Percentiles rank a stretch among this genome's conserved stretches.
These are phyloP conservation scores for Trichosporon ovoides DNA, from an alignment of 1,284 basidiomycete species.

Conservation along the genomic window DNA sequence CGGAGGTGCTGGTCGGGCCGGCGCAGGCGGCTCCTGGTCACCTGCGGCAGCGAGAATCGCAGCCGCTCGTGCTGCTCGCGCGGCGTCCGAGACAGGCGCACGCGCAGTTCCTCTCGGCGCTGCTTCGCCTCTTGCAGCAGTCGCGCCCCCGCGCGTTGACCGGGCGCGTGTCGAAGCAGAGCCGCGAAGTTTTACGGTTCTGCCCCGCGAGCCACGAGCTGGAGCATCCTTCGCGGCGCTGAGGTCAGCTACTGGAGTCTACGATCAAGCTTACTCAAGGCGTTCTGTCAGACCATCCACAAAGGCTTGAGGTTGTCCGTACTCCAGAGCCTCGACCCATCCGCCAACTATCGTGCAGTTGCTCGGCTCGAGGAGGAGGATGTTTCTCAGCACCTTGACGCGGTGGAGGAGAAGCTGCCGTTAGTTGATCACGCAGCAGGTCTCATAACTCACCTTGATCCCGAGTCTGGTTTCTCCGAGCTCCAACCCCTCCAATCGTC, in stretches of 20 bases:
- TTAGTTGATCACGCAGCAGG: background rate
- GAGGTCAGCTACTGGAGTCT: constrained; percentile 19
- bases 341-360: constrained; percentile 37
- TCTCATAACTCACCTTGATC: constrained; percentile 39
- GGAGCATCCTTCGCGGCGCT: constrained; percentile 18
- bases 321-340: constrained; percentile 37
- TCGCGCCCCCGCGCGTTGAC: background rate
- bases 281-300: constrained; percentile 22
- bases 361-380: constrained; percentile 37
- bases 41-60: constrained; percentile 14
- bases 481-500: constrained; percentile 28
- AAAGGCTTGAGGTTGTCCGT: constrained; percentile 33
- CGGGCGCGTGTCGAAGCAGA: background rate
- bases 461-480: constrained; percentile 45
- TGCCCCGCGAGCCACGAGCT: background rate
- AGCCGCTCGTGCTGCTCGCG: constrained; percentile 14
- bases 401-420: constrained; percentile 38
- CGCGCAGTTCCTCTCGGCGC: background rate
- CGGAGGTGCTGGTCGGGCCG: background rate
- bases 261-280: constrained; percentile 19
- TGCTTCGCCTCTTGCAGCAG: background rate
- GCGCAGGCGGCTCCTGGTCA: background rate
- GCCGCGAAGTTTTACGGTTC: background rate
- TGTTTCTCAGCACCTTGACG: constrained; percentile 29
- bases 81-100: constrained; percentile 4